Evolutionary conservation across 768 basidiomycete species (phyloP).

Genomic region (Lentinula sp.): DNA sequence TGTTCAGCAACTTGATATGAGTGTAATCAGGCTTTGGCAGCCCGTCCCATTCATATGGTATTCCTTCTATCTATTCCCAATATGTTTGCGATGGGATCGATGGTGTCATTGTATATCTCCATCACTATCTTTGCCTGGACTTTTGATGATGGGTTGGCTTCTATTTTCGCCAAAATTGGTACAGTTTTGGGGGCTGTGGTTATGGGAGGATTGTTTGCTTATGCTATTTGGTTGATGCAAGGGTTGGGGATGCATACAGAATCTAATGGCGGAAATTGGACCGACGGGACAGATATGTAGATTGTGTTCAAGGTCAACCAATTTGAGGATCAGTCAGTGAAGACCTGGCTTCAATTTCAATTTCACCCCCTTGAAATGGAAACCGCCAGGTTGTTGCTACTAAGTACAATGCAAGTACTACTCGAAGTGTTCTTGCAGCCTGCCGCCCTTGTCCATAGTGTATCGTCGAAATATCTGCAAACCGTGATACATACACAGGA

Average conservation of each 20-base stretch:
- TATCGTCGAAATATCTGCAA: too few species aligned
- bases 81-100: slow-evolving; percentile 10
- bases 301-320: background rate
- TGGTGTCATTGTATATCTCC: slow-evolving; percentile 9
- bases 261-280: background rate
- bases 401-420: too few species aligned
- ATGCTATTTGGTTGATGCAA: slow-evolving; percentile 8
- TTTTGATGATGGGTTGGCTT: background rate
- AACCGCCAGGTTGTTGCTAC: too few species aligned
- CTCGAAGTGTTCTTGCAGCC: too few species aligned
- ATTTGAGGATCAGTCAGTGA: too few species aligned
- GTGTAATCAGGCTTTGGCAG: background rate
- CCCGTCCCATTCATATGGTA: slow-evolving; percentile 8
- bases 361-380: too few species aligned
- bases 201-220: slow-evolving; percentile 5
- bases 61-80: slow-evolving; percentile 9
- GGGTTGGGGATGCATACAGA: slow-evolving; percentile 3
- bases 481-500: too few species aligned
- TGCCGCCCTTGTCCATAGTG: too few species aligned
- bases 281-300: background rate
- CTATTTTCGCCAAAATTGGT: slow-evolving; percentile 9
- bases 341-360: too few species aligned
- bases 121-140: slow-evolving; percentile 9
- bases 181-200: slow-evolving; percentile 7
- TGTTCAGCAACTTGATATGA: background rate